Percentiles rank a stretch among this genome's conserved stretches.
phyloP scores from a whole-genome alignment of 441 rosid genomes.

The Oxalis stricta region DNA sequence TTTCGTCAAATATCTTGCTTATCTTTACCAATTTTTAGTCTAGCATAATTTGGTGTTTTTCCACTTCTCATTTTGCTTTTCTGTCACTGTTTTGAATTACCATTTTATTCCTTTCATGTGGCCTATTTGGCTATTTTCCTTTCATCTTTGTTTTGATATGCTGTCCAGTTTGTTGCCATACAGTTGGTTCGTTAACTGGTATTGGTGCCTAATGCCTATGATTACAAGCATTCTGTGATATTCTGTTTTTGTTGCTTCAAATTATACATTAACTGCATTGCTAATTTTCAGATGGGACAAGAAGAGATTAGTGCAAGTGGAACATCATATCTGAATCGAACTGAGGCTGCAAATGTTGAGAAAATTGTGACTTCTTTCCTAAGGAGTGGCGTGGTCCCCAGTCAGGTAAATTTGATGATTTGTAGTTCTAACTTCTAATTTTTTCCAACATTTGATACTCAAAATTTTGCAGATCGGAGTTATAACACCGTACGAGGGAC shows the following conservation, averaged over 20 bases:
- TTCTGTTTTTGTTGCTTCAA: conserved; percentile 2
- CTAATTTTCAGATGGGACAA: conserved; percentile 86
- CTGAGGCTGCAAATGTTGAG: conserved; percentile 99
- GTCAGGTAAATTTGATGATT: conserved; percentile 38
- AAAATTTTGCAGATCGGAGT: conserved; percentile 68
- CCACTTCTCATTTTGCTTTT: too few species aligned
- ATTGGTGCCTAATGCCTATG: too few species aligned
- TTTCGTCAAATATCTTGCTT: neutral
- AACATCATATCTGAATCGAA: conserved; percentile 95
- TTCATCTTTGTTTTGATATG: too few species aligned
- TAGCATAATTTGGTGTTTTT: too few species aligned
- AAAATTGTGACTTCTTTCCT: conserved; percentile 95
- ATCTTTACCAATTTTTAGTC: too few species aligned
- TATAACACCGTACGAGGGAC: conserved; percentile 97
- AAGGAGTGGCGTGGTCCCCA: conserved; percentile 95
- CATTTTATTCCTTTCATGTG: too few species aligned
- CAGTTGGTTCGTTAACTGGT: too few species aligned
- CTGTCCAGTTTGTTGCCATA: neutral
- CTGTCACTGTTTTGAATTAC: too few species aligned
- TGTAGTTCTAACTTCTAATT: neutral
- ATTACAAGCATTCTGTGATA: neutral
- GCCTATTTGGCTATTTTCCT: too few species aligned
- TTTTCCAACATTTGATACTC: too few species aligned
- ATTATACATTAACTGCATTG: conserved; percentile 6
- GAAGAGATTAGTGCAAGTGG: conserved; percentile 99